phyloP scores from a whole-genome alignment of 345 rosid species.

The Raphanus raphanistrum region DNA sequence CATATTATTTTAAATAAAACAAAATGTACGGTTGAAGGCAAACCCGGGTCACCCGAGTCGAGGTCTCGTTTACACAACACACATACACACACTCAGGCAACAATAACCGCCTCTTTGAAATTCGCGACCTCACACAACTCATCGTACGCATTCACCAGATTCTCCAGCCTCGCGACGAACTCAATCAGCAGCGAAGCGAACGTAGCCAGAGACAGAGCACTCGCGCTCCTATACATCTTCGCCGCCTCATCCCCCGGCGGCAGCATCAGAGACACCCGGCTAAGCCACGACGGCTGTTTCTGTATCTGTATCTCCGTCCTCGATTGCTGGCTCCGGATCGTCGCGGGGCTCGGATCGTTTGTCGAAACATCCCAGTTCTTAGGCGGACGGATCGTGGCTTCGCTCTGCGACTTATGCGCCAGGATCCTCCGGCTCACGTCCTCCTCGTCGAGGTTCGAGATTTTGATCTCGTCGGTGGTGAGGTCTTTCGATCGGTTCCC shows the following conservation, averaged over 20 bases:
- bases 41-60: constrained; percentile 73
- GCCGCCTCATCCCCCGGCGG: constrained; percentile 41
- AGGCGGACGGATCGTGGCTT: constrained; percentile 34
- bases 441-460: constrained; percentile 44
- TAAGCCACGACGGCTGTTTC: constrained; percentile 61
- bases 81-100: neutral
- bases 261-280: constrained; percentile 31
- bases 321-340: neutral
- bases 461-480: constrained; percentile 45
- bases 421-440: constrained; percentile 40
- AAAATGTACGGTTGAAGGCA: neutral
- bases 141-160: constrained; percentile 63
- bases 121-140: constrained; percentile 63
- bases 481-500: constrained; percentile 19
- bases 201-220: constrained; percentile 77
- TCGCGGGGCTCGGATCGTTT: neutral
- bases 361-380: constrained; percentile 26
- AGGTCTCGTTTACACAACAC: neutral
- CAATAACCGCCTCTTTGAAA: constrained; percentile 51
- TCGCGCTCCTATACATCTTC: constrained; percentile 64
- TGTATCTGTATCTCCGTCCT: constrained; percentile 31
- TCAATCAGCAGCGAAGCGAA: constrained; percentile 78
- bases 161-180: constrained; percentile 75
- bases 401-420: constrained; percentile 51
- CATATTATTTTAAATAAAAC: neutral